Evolutionary conservation across 768 basidiomycete genomes (phyloP).

Genomic region (Strobilomyces echinocephalus): DNA sequence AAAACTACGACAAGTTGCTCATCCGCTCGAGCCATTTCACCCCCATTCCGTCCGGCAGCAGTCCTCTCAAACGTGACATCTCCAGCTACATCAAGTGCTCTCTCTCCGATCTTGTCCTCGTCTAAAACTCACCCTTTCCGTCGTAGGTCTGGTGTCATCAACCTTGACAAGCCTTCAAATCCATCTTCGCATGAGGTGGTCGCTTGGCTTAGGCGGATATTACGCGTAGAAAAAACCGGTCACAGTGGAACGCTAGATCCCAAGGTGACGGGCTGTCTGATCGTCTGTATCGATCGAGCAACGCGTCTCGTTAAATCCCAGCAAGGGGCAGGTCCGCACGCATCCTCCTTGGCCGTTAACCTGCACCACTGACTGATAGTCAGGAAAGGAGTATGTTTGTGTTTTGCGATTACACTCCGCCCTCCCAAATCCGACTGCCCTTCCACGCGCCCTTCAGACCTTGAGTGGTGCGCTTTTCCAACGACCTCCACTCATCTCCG

Average conservation of each 20-base stretch:
- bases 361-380: not conserved
- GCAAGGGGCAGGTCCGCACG: slow-evolving; percentile 85
- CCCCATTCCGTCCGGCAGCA: slow-evolving; percentile 90
- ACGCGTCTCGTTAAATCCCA: slow-evolving; percentile 97
- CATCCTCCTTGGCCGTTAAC: not conserved
- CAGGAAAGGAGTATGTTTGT: slow-evolving; percentile 97
- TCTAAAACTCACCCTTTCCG: slow-evolving; percentile 1
- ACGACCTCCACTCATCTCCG: slow-evolving; percentile 96
- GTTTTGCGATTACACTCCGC: slow-evolving; percentile 88
- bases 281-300: slow-evolving; percentile 98
- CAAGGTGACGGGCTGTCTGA: slow-evolving; percentile 97
- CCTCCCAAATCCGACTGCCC: slow-evolving; percentile 75
- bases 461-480: slow-evolving; percentile 98
- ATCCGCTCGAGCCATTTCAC: slow-evolving; percentile 96
- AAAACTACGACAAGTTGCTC: slow-evolving; percentile 97
- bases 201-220: slow-evolving; percentile 95
- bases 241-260: slow-evolving; percentile 99
- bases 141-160: slow-evolving; percentile 91
- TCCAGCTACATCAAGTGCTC: slow-evolving; percentile 81
- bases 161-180: slow-evolving; percentile 99
- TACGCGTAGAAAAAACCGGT: slow-evolving; percentile 96
- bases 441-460: slow-evolving; percentile 93
- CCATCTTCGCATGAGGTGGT: slow-evolving; percentile 99
- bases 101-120: not conserved
- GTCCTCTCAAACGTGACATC: slow-evolving; percentile 93